These are phyloP conservation scores for Tuber melanosporum DNA, from an alignment of 495 filamentous ascomycete genomes.

Conservation along the genomic window DNA sequence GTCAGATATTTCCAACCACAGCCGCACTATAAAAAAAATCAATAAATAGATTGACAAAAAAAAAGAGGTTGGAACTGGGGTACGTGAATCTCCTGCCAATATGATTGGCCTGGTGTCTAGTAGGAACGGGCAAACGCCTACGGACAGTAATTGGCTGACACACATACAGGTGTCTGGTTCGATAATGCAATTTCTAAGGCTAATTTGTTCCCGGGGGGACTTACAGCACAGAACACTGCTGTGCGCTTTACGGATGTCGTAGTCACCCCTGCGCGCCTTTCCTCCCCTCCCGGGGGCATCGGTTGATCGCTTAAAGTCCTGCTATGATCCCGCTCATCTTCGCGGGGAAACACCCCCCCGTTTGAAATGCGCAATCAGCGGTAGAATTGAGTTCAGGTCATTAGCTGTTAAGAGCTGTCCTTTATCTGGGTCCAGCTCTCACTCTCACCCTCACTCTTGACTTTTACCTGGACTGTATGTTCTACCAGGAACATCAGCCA, in stretches of 20 bases:
- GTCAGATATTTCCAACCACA: neutral
- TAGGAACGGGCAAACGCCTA: neutral
- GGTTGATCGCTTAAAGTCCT: conserved; percentile 2
- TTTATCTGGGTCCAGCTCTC: neutral
- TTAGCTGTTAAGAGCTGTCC: neutral
- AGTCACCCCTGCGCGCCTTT: neutral
- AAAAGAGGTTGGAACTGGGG: neutral
- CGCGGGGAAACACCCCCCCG: neutral
- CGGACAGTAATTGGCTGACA: neutral
- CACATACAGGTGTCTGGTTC: neutral
- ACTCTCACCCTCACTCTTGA: neutral
- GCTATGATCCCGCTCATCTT: neutral
- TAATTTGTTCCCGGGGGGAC: neutral
- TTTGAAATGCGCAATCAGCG: neutral
- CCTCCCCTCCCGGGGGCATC: neutral
- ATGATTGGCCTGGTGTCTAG: neutral
- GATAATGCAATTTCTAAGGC: neutral
- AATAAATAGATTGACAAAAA: neutral
- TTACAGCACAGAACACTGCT: neutral
- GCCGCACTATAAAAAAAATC: neutral
- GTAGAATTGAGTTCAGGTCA: neutral
- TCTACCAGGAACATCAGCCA: neutral
- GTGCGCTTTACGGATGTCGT: neutral
- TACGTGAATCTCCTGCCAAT: neutral
- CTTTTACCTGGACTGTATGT: neutral